Evolutionary conservation across 257 asterid genomes (phyloP).

Genomic region (Scutellaria barbata): DNA sequence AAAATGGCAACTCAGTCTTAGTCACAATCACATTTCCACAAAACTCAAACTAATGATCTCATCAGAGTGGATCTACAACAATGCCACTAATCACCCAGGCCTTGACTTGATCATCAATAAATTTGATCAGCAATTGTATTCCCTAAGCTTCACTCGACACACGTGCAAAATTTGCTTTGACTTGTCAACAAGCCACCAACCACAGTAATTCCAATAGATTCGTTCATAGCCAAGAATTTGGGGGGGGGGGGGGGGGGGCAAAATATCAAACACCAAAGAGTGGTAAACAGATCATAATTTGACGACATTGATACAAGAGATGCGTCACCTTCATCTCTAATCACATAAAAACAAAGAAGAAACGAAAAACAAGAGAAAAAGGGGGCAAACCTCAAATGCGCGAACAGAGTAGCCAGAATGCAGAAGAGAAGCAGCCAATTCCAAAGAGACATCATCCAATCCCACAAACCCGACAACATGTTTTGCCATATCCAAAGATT

Average conservation of each 20-base stretch:
- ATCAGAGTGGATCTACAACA: not conserved
- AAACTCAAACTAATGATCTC: not conserved
- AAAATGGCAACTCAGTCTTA: not conserved
- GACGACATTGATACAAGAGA: not conserved
- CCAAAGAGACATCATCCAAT: constrained; percentile 74
- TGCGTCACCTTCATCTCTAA: not conserved
- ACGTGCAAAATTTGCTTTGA: not conserved
- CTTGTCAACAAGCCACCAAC: not conserved
- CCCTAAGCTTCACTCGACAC: not conserved
- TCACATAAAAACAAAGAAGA: not conserved
- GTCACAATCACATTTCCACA: constrained; percentile 11
- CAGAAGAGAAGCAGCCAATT: constrained; percentile 73
- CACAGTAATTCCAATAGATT: not conserved
- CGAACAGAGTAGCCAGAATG: constrained; percentile 65
- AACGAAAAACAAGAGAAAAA: not conserved
- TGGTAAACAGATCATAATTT: not conserved
- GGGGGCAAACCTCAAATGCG: constrained; percentile 73
- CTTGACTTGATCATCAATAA: constrained; percentile 3
- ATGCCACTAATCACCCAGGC: not conserved
- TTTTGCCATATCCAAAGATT: constrained; percentile 47
- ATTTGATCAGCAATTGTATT: not conserved
- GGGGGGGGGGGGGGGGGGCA: too few species aligned
- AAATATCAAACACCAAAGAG: too few species aligned
- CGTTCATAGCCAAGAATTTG: not conserved
- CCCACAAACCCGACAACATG: constrained; percentile 76